Evolutionary conservation across 768 basidiomycete genomes (phyloP).

Genomic region (Galerina sulciceps): DNA sequence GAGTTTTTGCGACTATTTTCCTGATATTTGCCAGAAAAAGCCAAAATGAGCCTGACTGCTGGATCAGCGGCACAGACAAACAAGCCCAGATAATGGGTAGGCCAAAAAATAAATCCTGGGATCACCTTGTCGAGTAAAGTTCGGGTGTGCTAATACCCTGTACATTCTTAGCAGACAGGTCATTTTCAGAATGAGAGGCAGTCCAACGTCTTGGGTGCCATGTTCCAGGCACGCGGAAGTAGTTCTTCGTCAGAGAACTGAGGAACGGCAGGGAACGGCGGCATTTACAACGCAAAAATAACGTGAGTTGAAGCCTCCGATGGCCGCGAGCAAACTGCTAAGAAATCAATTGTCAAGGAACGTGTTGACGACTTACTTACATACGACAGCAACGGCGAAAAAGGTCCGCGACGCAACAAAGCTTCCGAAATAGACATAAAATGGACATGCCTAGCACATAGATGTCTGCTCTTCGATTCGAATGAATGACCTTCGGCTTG

Average conservation of each 20-base stretch:
- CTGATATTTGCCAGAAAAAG: background rate
- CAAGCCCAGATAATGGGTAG: too few relatives aligned
- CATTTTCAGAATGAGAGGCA: background rate
- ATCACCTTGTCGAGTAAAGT: too few relatives aligned
- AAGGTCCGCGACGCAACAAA: constrained; percentile 7
- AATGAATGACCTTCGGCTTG: background rate
- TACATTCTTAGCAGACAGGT: too few relatives aligned
- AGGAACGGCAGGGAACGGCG: background rate
- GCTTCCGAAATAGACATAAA: constrained; percentile 7
- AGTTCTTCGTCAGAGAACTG: background rate
- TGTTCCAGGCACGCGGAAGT: constrained; percentile 5
- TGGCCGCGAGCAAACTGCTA: background rate
- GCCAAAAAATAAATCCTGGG: too few relatives aligned
- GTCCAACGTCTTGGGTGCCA: constrained; percentile 1
- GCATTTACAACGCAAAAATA: background rate
- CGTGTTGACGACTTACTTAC: background rate
- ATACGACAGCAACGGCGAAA: background rate
- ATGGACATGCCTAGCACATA: background rate
- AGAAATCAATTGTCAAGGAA: constrained; percentile 6
- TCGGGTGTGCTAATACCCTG: too few relatives aligned
- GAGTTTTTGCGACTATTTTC: constrained; percentile 3
- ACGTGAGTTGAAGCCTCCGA: background rate
- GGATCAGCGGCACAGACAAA: background rate
- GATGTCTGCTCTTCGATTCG: background rate
- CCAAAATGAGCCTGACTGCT: background rate